Evolutionary conservation across 805 yeast genomes (phyloP), one percentile per base, ranked within the genome.

Genomic region (Lipomyces mesembrius): DNA sequence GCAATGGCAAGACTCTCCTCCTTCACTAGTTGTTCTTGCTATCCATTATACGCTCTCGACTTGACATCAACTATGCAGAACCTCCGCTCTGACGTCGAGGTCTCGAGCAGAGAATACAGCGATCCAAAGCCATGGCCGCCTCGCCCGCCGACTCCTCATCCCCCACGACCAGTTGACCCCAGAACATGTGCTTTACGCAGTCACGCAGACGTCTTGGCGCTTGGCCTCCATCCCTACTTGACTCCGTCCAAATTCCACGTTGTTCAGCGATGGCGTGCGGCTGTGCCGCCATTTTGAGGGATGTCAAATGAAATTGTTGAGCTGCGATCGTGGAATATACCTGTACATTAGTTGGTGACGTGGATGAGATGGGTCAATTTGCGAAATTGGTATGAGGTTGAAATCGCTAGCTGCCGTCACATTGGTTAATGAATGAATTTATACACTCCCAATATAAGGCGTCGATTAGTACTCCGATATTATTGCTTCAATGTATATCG

Each of bases 91-190:
- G 49, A 43, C 49, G 11, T n/a, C 49, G 9, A 17, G 49, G 9
- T 7, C 9, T 9, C 22, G 9, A 25, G 49, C 49, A 17, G 49
- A n/a, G 3, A 2, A 11, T 17, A 17, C 22, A n/a, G 49, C 22
- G 49, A 43, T n/a, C 49, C 49, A 46, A 63, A 32, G 35, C 63
- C 66, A 53, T 63, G 66, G 66, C 66, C 63, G n/a, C 66, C 66
- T 14, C 54, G 66, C 3, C 66, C 66, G n/a, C 66, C 66, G 29
- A 63, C 66, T 46, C 66, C 66, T 35, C 62, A 57, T 39, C 66
- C 66, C 25, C 66, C 66, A 9, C 63, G 63, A 20, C 63, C 66
- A 32, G 29, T 22, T 17, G 56, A 53, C 17, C n/a, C 34, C 8
- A 53, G 25, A 9, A 20, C 56, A 53, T 22, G 49, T 9, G 20